These are phyloP conservation scores for Elymus sibiricus DNA, from an alignment of 176 grass and related monocot species.

Conservation along the genomic window DNA sequence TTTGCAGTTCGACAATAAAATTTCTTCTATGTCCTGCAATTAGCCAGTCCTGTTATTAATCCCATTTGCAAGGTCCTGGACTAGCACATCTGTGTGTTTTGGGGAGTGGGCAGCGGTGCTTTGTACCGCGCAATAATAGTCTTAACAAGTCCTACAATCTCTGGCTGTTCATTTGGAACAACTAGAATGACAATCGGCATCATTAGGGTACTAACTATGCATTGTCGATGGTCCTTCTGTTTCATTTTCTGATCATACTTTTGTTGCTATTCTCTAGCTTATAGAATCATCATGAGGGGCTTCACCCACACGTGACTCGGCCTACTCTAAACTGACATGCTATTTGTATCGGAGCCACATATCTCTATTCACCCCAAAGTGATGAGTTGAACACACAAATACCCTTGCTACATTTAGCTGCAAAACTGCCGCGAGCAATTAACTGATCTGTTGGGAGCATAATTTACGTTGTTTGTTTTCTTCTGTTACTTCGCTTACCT, in stretches of 20 bases:
- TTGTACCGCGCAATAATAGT: not conserved
- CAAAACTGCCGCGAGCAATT: not conserved
- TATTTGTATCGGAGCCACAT: not conserved
- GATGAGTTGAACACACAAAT: not conserved
- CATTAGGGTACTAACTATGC: not conserved
- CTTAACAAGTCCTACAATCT: not conserved
- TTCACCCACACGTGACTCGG: not conserved
- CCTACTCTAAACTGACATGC: not conserved
- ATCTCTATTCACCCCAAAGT: not conserved
- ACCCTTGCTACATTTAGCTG: not conserved
- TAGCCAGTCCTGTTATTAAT: not conserved
- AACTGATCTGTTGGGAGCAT: not conserved
- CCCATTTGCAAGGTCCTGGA: not conserved
- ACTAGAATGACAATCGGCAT: not conserved
- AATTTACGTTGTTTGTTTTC: not conserved
- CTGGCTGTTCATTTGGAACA: not conserved
- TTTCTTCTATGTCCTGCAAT: not conserved
- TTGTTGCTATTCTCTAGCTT: slow-evolving; percentile 8
- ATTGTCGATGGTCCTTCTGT: not conserved
- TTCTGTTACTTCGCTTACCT: not conserved
- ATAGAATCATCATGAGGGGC: not conserved
- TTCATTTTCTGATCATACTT: not conserved
- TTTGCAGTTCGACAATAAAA: not conserved
- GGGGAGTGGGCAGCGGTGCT: not conserved
- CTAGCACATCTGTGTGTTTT: not conserved